Evolutionary conservation across 139 green algal genomes (phyloP), one percentile per base, ranked within the genome.

Genomic region (Chlorella sp.): DNA sequence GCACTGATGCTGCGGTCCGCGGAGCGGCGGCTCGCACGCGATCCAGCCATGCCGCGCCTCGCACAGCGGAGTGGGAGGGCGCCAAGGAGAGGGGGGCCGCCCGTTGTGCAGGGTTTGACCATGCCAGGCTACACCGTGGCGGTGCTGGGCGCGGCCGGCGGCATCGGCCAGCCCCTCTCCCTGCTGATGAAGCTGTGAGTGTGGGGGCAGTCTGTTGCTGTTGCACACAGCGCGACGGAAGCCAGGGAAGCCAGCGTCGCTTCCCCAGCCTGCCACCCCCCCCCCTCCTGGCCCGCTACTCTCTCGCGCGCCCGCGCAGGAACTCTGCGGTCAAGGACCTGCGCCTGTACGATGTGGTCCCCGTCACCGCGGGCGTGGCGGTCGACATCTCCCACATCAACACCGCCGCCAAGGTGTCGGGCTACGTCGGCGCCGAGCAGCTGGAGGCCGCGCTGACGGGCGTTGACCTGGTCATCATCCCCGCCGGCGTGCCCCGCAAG

Each of bases 281-380:
- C n/a, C n/a, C n/a, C n/a, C n/a, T n/a, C n/a, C n/a, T n/a, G n/a
- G n/a, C n/a, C n/a, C n/a, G n/a, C 23, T 59, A 42, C 7, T 60
- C 65, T 8, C 67, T 33, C 31, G 5, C 15, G 11, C 36, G 31
- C 33, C 6, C 0, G 9, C 48, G 42, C 56, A 76, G 72, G 15
- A 79, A 45, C 1, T 50, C 66, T 3, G 15, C 35, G 6, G 60
- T 85, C 11, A 17, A 17, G 21, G 67, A 98, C 76, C 88, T 99
- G 58, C 79, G 89, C 8, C 89, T 99, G 64, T 99, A 98, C 80
- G 96, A 99, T 90, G 93, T 99, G 36, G 94, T 90, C 9, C n/a
- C n/a, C n/a, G 87, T 86, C 68, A 97, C 93, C 0, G 87, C 87
- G 15, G 96, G 96, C 31, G 96, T 99, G 19, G 93, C 90, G 17